phyloP scores from a whole-genome alignment of 2,329 filamentous ascomycete genomes.

The Metarhizium rileyi region DNA sequence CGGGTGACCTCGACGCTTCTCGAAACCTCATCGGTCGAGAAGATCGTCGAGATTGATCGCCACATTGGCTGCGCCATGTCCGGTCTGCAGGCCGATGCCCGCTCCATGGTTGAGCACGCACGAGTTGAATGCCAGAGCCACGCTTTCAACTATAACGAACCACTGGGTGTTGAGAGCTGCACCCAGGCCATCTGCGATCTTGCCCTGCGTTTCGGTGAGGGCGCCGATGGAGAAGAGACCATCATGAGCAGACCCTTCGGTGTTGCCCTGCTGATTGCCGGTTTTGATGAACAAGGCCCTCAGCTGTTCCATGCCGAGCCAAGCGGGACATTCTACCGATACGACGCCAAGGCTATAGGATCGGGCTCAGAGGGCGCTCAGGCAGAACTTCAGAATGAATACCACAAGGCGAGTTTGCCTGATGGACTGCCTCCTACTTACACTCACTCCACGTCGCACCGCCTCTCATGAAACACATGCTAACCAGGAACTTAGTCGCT shows the following conservation, averaged over 20 bases:
- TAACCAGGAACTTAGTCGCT: conserved; percentile 50
- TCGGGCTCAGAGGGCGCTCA: conserved; percentile 96
- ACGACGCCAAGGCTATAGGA: conserved; percentile 97
- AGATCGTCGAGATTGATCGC: conserved; percentile 98
- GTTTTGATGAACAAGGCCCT: conserved; percentile 93
- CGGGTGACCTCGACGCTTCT: conserved; percentile 95
- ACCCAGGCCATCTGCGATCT: conserved; percentile 98
- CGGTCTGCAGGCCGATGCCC: conserved; percentile 91
- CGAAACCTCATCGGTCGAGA: conserved; percentile 95
- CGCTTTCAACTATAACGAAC: conserved; percentile 95
- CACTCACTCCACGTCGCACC: background rate
- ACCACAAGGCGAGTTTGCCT: conserved; percentile 63
- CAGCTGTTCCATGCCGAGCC: conserved; percentile 97
- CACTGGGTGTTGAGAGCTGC: conserved; percentile 89
- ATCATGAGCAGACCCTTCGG: conserved; percentile 98
- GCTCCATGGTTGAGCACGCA: conserved; percentile 96
- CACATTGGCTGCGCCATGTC: conserved; percentile 99
- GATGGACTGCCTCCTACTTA: background rate
- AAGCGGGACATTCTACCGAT: conserved; percentile 96
- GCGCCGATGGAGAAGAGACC: conserved; percentile 93
- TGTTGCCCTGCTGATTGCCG: conserved; percentile 90
- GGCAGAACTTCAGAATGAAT: conserved; percentile 96
- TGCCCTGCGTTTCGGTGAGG: conserved; percentile 91
- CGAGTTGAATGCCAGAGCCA: conserved; percentile 96
- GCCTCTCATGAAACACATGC: background rate